Percentiles rank a stretch among this genome's conserved stretches.
Evolutionary conservation across 2,329 filamentous ascomycete genomes (phyloP).

Genomic region (Fusarium longipes): DNA sequence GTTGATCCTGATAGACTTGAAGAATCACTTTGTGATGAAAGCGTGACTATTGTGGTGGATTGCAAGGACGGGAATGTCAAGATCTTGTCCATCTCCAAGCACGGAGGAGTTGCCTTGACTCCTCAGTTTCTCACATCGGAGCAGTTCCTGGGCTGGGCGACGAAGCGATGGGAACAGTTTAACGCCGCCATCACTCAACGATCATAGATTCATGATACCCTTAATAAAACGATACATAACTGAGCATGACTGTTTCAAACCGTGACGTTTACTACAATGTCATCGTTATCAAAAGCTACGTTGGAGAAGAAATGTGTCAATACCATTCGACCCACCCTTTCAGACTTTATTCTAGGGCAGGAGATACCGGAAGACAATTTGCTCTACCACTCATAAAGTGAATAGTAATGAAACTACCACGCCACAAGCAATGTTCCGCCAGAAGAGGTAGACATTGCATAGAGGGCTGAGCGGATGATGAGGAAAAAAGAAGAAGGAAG

Average conservation of each 20-base stretch:
- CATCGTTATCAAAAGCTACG: constrained; percentile 6
- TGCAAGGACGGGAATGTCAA: constrained; percentile 62
- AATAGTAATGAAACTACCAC: constrained; percentile 64
- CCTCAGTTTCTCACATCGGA: constrained; percentile 73
- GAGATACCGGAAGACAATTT: constrained; percentile 82
- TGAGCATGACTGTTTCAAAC: constrained; percentile 1
- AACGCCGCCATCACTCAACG: constrained; percentile 49
- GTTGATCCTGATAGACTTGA: constrained; percentile 92
- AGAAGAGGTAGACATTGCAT: constrained; percentile 47
- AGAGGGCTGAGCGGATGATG: constrained; percentile 48
- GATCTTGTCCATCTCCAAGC: constrained; percentile 82
- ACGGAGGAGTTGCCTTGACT: constrained; percentile 78
- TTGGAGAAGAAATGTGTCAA: constrained; percentile 67
- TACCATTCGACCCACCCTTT: constrained; percentile 86
- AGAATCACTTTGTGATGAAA: constrained; percentile 85
- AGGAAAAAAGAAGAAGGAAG: constrained; percentile 42
- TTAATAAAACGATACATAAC: constrained; percentile 19
- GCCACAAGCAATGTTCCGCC: constrained; percentile 44
- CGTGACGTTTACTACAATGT: neutral
- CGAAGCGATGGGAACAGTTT: constrained; percentile 53
- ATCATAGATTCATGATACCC: constrained; percentile 48
- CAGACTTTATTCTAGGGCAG: constrained; percentile 82
- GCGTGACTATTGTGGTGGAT: constrained; percentile 85
- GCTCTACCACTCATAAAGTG: constrained; percentile 70
- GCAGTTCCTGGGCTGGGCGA: constrained; percentile 59